A percentile compares a stretch with the other conserved stretches of the same genome.
Conservation (phyloP, 148 eudicot genomes). For the Rhododendron mucronatum region DNA sequence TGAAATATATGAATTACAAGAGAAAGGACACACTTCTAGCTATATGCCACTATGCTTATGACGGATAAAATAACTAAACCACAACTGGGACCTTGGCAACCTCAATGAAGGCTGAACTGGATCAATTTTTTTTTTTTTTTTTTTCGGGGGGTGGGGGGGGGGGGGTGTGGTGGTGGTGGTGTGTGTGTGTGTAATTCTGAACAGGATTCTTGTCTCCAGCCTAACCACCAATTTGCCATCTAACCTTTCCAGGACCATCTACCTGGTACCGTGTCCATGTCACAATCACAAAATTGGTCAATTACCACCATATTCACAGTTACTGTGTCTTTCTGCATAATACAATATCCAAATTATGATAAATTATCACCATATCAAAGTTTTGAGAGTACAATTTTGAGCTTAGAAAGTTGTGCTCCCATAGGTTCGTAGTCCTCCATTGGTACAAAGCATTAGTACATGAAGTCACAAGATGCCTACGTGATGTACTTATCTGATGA, state of each 20-base stretch:
- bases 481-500: neutral
- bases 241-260: neutral
- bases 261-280: neutral
- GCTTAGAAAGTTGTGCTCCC: neutral
- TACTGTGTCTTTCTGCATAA: neutral
- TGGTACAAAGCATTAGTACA: neutral
- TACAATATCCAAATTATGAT: neutral
- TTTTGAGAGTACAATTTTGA: neutral
- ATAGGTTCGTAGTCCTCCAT: neutral
- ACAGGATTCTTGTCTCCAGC: neutral
- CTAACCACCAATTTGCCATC: neutral
- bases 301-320: neutral
- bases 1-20: neutral
- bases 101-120: neutral
- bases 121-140: neutral
- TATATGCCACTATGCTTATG: neutral
- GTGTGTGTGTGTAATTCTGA: too few relatives aligned
- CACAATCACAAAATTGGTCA: neutral
- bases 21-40: neutral
- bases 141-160: too few relatives aligned
- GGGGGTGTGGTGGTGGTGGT: too few relatives aligned
- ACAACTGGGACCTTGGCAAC: neutral
- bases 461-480: neutral
- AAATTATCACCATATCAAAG: neutral
- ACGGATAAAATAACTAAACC: neutral